Evolutionary conservation across 148 eudicot genomes (phyloP).

Genomic region (Vaccinium macrocarpon): DNA sequence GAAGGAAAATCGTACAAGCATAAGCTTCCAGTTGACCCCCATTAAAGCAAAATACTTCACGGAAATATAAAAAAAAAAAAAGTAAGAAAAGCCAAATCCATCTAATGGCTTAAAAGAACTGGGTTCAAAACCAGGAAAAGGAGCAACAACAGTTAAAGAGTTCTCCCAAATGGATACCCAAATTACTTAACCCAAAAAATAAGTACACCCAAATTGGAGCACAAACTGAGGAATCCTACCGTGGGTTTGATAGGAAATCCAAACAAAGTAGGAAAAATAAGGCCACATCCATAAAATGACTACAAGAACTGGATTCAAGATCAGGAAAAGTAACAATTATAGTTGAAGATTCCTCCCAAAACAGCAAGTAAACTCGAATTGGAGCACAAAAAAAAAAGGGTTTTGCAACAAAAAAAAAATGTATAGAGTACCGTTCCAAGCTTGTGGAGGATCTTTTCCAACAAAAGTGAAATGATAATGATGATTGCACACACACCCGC

Average conservation of each 20-base stretch:
- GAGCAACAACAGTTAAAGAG: too few relatives aligned
- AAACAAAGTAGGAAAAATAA: background rate
- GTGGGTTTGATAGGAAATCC: background rate
- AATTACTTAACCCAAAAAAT: too few relatives aligned
- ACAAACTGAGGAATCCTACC: background rate
- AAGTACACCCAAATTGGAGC: background rate
- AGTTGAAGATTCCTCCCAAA: background rate
- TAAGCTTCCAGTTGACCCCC: background rate
- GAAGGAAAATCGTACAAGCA: background rate
- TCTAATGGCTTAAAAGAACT: too few relatives aligned
- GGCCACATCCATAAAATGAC: background rate
- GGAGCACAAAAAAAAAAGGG: background rate
- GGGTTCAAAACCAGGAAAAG: too few relatives aligned
- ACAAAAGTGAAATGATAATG: slow-evolving; percentile 56
- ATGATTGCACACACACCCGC: slow-evolving; percentile 71
- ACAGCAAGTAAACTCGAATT: background rate
- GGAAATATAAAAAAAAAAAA: too few relatives aligned
- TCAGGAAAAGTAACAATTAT: background rate
- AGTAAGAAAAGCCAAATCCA: too few relatives aligned
- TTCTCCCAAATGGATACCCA: too few relatives aligned
- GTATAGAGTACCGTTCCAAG: slow-evolving; percentile 41
- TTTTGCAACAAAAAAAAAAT: background rate
- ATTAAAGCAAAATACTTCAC: background rate
- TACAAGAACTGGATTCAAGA: background rate
- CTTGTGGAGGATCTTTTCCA: slow-evolving; percentile 60